These are phyloP conservation scores for Cucumis sativus DNA, from an alignment of 306 rosid genomes.

Conservation along the genomic window DNA sequence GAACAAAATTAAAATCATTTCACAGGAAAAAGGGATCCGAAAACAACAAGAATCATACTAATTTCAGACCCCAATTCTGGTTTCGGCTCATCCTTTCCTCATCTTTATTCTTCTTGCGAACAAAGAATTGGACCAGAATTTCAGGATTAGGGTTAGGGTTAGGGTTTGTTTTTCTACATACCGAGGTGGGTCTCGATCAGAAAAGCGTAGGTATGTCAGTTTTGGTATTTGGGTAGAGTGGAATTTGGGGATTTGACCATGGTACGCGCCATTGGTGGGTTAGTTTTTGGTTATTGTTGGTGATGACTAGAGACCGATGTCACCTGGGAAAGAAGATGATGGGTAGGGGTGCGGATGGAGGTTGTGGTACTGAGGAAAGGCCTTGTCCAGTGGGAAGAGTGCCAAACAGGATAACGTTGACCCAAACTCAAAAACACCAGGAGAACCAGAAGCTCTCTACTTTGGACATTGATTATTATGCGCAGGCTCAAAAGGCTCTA, in stretches of 20 bases:
- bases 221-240: slow-evolving; percentile 19
- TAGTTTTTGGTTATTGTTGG: slow-evolving; percentile 37
- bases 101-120: slow-evolving; percentile 4
- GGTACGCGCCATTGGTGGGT: slow-evolving; percentile 34
- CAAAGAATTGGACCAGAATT: slow-evolving; percentile 12
- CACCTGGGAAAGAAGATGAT: slow-evolving; percentile 45
- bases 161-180: slow-evolving; percentile 12
- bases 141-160: slow-evolving; percentile 25
- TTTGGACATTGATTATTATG: slow-evolving; percentile 32
- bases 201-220: not conserved
- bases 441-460: slow-evolving; percentile 4
- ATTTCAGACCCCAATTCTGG: slow-evolving; percentile 68
- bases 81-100: slow-evolving; percentile 44
- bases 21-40: slow-evolving; percentile 51
- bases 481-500: slow-evolving; percentile 75
- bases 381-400: slow-evolving; percentile 30
- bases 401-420: slow-evolving; percentile 32
- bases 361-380: slow-evolving; percentile 36
- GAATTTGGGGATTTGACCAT: slow-evolving; percentile 20
- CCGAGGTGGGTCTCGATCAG: not conserved
- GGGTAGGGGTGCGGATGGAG: slow-evolving; percentile 43
- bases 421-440: slow-evolving; percentile 14
- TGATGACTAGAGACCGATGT: slow-evolving; percentile 77
- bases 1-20: slow-evolving; percentile 7
- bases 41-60: slow-evolving; percentile 41